Conservation (phyloP, 768 basidiomycete species). For the Lactifluus volemus region DNA sequence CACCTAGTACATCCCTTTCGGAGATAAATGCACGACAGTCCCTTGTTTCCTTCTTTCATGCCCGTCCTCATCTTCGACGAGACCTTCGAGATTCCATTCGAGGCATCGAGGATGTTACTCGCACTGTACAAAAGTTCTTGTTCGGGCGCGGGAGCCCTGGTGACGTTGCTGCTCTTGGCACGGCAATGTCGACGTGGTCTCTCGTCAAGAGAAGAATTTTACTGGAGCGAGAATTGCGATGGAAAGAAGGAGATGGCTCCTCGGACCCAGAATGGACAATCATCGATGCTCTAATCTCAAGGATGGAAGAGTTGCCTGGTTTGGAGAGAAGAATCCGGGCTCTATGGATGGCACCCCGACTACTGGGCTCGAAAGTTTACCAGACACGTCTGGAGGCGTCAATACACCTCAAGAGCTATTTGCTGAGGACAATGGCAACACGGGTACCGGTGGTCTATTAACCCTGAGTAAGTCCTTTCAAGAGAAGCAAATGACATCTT, state of each 20-base stretch:
- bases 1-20: constrained; percentile 65
- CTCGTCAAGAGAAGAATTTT: constrained; percentile 41
- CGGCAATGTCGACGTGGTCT: constrained; percentile 54
- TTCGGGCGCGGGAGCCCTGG: constrained; percentile 55
- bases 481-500: not conserved
- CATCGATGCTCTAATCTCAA: constrained; percentile 44
- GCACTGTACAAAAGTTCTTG: constrained; percentile 70
- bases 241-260: constrained; percentile 21
- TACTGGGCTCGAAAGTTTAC: not conserved
- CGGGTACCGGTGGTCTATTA: constrained; percentile 47
- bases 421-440: constrained; percentile 24
- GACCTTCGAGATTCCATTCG: constrained; percentile 51
- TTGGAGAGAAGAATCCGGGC: constrained; percentile 53
- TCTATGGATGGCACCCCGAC: constrained; percentile 23
- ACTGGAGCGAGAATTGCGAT: constrained; percentile 50
- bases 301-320: constrained; percentile 40
- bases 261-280: constrained; percentile 43
- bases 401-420: constrained; percentile 13
- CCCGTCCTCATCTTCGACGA: constrained; percentile 50
- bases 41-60: constrained; percentile 63
- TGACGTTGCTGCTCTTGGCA: constrained; percentile 58
- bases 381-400: constrained; percentile 19
- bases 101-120: constrained; percentile 58
- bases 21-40: constrained; percentile 71
- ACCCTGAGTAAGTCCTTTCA: constrained; percentile 43